Percentiles rank a stretch among this genome's conserved stretches.
Evolutionary conservation across 306 rosid species (phyloP).

Genomic region (Medicago arabica): DNA sequence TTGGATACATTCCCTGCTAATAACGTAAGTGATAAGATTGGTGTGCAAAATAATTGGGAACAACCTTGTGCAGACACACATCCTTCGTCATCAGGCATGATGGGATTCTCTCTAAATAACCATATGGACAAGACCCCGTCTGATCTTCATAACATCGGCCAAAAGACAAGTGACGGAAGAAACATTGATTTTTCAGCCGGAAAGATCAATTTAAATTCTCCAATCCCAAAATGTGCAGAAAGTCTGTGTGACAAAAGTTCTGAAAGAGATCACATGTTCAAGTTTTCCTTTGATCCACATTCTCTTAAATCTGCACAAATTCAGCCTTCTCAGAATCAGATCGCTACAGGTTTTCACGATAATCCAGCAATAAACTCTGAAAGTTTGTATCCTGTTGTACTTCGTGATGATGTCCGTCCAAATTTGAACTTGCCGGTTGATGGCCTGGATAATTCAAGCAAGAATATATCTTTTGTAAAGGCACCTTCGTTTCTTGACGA

Average conservation of each 20-base stretch:
- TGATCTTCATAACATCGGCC: conserved; percentile 44
- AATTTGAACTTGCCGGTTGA: conserved; percentile 46
- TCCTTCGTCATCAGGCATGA: conserved; percentile 44
- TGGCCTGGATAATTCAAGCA: conserved; percentile 46
- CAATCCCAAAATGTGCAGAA: conserved; percentile 45
- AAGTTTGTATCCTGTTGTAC: conserved; percentile 46
- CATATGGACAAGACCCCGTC: conserved; percentile 39
- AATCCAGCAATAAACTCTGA: conserved; percentile 41
- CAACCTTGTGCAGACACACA: conserved; percentile 40
- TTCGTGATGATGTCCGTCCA: conserved; percentile 41
- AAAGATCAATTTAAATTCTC: conserved; percentile 46
- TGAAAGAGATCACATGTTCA: conserved; percentile 45
- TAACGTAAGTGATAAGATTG: conserved; percentile 27
- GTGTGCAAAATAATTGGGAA: conserved; percentile 45
- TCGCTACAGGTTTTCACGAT: conserved; percentile 44
- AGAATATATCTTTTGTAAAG: conserved; percentile 38
- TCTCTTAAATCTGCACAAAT: conserved; percentile 44
- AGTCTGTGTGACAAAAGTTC: conserved; percentile 39
- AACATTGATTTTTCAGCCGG: conserved; percentile 45
- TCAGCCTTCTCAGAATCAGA: conserved; percentile 46
- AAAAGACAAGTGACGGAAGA: conserved; percentile 40
- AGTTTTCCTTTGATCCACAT: conserved; percentile 46
- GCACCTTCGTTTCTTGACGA: conserved; percentile 60
- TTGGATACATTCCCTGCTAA: conserved; percentile 42
- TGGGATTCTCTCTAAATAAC: conserved; percentile 39